These are phyloP conservation scores for Bryoerythrophyllum caledonicum DNA, from an alignment of 225 moss, liverwort and hornwort genomes.

Conservation along the genomic window DNA sequence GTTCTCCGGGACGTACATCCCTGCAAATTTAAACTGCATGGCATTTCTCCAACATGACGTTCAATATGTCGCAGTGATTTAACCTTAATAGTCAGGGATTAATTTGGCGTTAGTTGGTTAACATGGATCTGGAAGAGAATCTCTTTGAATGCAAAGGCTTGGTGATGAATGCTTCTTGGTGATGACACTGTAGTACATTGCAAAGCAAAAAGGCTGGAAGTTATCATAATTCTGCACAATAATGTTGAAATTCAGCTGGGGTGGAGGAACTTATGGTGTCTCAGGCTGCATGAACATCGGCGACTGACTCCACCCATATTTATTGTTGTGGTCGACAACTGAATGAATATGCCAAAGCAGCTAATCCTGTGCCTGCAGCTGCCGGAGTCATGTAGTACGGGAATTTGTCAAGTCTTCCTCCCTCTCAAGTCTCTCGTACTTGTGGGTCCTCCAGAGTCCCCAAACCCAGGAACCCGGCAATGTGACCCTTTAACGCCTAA, in stretches of 20 bases:
- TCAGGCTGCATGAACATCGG: not conserved
- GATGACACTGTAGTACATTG: not conserved
- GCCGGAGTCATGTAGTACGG: not conserved
- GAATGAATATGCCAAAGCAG: not conserved
- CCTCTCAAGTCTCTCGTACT: too few species aligned
- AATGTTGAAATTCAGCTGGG: not conserved
- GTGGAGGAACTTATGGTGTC: not conserved
- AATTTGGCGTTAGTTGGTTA: not conserved
- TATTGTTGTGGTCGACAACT: not conserved
- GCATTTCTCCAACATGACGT: not conserved
- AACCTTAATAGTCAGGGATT: not conserved
- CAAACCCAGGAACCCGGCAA: too few species aligned
- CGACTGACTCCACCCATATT: not conserved
- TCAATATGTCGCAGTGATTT: not conserved
- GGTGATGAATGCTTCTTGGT: not conserved
- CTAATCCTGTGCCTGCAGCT: not conserved
- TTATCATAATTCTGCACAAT: constrained; percentile 6
- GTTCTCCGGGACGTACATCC: not conserved
- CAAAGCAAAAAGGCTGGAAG: constrained; percentile 2
- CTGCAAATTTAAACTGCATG: not conserved
- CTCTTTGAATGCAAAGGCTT: not conserved
- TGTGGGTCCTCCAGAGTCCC: too few species aligned
- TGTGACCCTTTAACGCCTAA: too few species aligned
- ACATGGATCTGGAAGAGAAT: not conserved
- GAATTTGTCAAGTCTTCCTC: too few species aligned